Percentiles rank a stretch among this genome's conserved stretches.
phyloP scores from a whole-genome alignment of 345 rosid species.

The Cochlearia excelsa region DNA sequence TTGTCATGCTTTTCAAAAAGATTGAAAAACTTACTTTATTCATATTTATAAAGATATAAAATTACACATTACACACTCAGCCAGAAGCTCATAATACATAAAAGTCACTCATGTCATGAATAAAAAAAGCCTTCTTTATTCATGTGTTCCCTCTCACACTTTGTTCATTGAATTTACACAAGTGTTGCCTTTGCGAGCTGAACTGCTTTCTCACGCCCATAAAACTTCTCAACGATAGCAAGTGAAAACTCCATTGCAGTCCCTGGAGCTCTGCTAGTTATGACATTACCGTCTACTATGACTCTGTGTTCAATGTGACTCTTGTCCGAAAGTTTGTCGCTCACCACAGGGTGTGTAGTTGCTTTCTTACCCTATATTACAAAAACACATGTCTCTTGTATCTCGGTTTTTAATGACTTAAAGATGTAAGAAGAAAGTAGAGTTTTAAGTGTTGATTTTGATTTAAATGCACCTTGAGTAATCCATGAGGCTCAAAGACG shows the following conservation, averaged over 20 bases:
- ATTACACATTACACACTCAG: too few species aligned
- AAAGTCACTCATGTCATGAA: conserved; percentile 6
- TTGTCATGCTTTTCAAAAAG: too few species aligned
- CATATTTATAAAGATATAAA: too few species aligned
- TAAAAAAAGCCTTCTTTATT: background rate
- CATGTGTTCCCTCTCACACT: conserved; percentile 5
- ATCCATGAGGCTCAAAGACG: conserved; percentile 81
- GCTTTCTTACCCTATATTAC: conserved; percentile 77
- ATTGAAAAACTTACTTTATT: too few species aligned
- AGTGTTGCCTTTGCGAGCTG: conserved; percentile 74
- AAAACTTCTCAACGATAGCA: conserved; percentile 77
- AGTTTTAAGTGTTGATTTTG: background rate
- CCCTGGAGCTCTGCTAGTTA: conserved; percentile 94
- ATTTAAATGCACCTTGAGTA: conserved; percentile 59
- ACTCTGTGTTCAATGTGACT: conserved; percentile 73
- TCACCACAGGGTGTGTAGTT: conserved; percentile 72
- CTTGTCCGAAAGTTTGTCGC: conserved; percentile 68
- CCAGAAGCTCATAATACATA: background rate
- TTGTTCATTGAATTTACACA: conserved; percentile 26
- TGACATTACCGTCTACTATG: conserved; percentile 85
- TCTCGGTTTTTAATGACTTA: conserved; percentile 27
- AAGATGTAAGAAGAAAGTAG: background rate
- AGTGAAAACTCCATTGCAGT: conserved; percentile 82
- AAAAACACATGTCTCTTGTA: conserved; percentile 10
- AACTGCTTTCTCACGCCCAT: conserved; percentile 65